phyloP scores from a whole-genome alignment of 2,329 filamentous ascomycete species.

The Botrytis cinerea region DNA sequence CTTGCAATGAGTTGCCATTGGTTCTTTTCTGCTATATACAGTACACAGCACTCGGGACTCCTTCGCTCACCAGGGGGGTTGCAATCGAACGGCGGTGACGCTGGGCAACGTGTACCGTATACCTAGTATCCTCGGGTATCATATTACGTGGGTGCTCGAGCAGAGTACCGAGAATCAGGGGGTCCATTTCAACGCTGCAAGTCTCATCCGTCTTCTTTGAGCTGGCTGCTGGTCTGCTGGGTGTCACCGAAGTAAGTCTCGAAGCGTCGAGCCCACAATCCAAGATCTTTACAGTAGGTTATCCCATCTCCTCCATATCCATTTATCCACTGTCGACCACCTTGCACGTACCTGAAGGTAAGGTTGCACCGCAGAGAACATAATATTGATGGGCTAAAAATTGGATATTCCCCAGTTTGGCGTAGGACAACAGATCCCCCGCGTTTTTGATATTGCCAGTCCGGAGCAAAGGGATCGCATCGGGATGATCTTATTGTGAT shows the following conservation, averaged over 20 bases:
- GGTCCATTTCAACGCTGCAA: background rate
- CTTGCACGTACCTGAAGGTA: background rate
- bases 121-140: background rate
- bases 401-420: background rate
- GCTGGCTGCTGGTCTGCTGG: background rate
- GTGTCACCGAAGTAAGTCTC: background rate
- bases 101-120: background rate
- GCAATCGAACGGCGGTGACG: background rate
- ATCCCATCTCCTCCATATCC: background rate
- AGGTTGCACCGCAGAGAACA: background rate
- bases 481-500: background rate
- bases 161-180: background rate
- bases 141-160: background rate
- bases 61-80: background rate
- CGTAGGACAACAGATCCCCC: background rate
- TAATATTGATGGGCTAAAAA: background rate
- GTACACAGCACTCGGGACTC: background rate
- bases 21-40: background rate
- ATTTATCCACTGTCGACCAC: background rate
- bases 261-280: background rate
- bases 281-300: background rate
- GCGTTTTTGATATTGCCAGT: background rate
- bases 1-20: background rate
- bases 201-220: background rate
- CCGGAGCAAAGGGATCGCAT: conserved; percentile 5